Evolutionary conservation across 345 rosid genomes (phyloP), one percentile per base, ranked within the genome.

Genomic region (Citrus trifoliata): DNA sequence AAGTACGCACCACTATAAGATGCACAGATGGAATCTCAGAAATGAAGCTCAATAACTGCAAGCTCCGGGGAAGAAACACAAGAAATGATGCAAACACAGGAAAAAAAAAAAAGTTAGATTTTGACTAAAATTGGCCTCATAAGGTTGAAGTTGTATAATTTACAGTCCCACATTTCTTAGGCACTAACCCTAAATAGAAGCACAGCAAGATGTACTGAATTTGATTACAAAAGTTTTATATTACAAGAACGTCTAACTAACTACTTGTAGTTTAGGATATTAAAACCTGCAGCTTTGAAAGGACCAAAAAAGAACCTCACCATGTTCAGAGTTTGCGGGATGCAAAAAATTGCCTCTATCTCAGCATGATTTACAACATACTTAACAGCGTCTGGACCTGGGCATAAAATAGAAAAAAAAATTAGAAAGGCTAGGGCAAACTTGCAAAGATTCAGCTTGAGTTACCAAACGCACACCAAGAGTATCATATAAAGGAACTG

Each of bases 301-400:
- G 75, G 75, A 76, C 80, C 48, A 74, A 58, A 79, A 70, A 81
- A 9, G 32, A 67, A 80, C 84, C 97, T 87, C 84, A 93, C 98
- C 21, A 79, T 83, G 79, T 91, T 93, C 75, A 92, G 85, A 63
- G 98, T 93, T 78, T 92, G 85, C 7, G 95, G 93, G 71, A 88
- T 88, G 78, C 98, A 95, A 85, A 95, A 93, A 68, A 93, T 92
- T 67, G 93, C 95, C 83, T 92, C 89, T 28, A 90, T 67, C 78
- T 84, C 87, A 67, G 98, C 94, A 84, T 95, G 97, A 81, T 89
- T 91, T 61, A 89, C 94, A 18, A 85, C 83, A 82, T 82, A 93
- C 85, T 88, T 89, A 75, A 95, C 98, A 46, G 97, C 97, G 63
- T 93, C 98, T 46, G 97, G 98, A 75, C 98, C 98, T 95, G 89